A percentile compares a stretch with the other conserved stretches of the same genome.
Evolutionary conservation across 805 yeast genomes (phyloP).

Genomic region (Spathaspora arborariae): DNA sequence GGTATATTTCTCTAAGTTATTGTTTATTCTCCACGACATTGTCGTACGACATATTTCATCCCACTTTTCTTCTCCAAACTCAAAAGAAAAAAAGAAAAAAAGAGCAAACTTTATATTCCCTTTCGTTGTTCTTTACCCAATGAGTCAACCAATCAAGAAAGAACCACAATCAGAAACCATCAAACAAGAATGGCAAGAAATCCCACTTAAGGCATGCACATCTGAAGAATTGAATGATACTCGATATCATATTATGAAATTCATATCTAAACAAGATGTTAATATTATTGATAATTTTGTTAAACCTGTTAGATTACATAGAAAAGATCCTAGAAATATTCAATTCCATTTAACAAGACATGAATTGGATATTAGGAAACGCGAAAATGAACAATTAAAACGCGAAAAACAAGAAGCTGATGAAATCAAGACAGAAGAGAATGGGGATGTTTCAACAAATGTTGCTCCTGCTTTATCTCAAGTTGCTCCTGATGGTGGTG

Average conservation of each 20-base stretch:
- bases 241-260: slow-evolving; percentile 76
- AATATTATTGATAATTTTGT: slow-evolving; percentile 71
- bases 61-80: not conserved
- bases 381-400: slow-evolving; percentile 28
- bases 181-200: slow-evolving; percentile 42
- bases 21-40: not conserved
- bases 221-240: slow-evolving; percentile 67
- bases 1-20: no score
- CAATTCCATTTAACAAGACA: slow-evolving; percentile 81
- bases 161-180: slow-evolving; percentile 1
- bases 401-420: slow-evolving; percentile 18
- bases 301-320: slow-evolving; percentile 80
- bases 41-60: not conserved
- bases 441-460: slow-evolving; percentile 9
- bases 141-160: not conserved
- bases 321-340: slow-evolving; percentile 89
- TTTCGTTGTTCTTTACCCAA: not conserved
- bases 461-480: slow-evolving; percentile 45
- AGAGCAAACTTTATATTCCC: not conserved
- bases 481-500: slow-evolving; percentile 92
- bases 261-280: slow-evolving; percentile 68
- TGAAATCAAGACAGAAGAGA: slow-evolving; percentile 9
- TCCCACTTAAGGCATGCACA: slow-evolving; percentile 69
- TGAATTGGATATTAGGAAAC: slow-evolving; percentile 58
- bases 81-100: not conserved